phyloP scores from a whole-genome alignment of 345 rosid species.

The Hirschfeldia incana region DNA sequence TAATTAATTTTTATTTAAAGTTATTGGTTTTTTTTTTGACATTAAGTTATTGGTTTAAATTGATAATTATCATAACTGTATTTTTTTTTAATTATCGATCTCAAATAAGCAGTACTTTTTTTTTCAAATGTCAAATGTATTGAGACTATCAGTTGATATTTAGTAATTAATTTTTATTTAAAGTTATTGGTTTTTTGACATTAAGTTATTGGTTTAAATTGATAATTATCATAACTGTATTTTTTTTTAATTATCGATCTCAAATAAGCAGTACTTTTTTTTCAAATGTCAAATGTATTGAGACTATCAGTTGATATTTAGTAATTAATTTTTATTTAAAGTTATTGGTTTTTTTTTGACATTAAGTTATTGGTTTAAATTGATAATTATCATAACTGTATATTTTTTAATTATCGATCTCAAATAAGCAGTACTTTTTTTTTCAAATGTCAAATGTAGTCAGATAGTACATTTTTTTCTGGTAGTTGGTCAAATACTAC shows the following conservation, averaged over 20 bases:
- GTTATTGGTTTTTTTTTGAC: no score
- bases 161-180: neutral
- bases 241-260: no score
- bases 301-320: neutral
- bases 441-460: neutral
- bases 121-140: no score
- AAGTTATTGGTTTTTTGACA: no score
- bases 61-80: neutral
- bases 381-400: neutral
- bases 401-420: no score
- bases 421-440: neutral
- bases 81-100: no score
- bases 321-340: neutral
- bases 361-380: neutral
- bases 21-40: neutral
- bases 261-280: neutral
- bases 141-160: neutral
- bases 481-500: neutral
- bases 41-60: neutral
- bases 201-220: neutral
- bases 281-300: neutral
- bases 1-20: neutral
- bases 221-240: neutral
- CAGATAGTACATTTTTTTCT: neutral
- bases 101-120: neutral